Evolutionary conservation across 208 protist species (phyloP).

Genomic region (Spongospora subterranea): DNA sequence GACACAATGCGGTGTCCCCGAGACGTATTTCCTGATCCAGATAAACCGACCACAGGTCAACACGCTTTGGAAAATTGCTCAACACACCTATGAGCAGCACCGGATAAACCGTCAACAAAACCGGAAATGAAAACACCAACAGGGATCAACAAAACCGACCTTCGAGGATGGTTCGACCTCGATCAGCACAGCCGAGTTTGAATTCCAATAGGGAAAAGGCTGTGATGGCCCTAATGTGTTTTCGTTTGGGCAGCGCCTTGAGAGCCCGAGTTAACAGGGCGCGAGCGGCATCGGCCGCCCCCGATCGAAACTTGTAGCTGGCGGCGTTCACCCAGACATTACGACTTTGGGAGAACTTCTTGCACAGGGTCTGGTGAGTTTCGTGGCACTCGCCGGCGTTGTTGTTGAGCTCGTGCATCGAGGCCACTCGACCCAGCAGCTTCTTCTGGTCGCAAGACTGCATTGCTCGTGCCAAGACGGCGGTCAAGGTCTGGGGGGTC

Average conservation of each 20-base stretch:
- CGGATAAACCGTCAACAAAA: too few relatives aligned
- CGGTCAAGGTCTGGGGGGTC: constrained; percentile 55
- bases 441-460: not conserved
- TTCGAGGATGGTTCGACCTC: constrained; percentile 80
- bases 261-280: constrained; percentile 70
- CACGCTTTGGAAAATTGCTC: constrained; percentile 77
- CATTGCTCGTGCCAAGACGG: constrained; percentile 18
- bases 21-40: constrained; percentile 80
- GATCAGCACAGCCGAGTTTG: constrained; percentile 78
- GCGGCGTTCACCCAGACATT: constrained; percentile 77
- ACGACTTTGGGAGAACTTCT: constrained; percentile 73
- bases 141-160: not conserved
- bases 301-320: constrained; percentile 64
- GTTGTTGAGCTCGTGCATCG: constrained; percentile 65
- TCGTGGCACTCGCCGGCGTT: constrained; percentile 26
- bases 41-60: constrained; percentile 84
- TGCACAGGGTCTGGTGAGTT: constrained; percentile 67
- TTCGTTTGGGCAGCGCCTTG: constrained; percentile 72
- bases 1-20: constrained; percentile 52
- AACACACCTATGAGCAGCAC: constrained; percentile 69
- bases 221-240: constrained; percentile 72
- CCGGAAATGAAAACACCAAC: not conserved
- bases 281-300: constrained; percentile 62
- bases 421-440: constrained; percentile 68
- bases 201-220: constrained; percentile 84